Conservation (phyloP, 768 basidiomycete species). For the Collybia mongolica region DNA sequence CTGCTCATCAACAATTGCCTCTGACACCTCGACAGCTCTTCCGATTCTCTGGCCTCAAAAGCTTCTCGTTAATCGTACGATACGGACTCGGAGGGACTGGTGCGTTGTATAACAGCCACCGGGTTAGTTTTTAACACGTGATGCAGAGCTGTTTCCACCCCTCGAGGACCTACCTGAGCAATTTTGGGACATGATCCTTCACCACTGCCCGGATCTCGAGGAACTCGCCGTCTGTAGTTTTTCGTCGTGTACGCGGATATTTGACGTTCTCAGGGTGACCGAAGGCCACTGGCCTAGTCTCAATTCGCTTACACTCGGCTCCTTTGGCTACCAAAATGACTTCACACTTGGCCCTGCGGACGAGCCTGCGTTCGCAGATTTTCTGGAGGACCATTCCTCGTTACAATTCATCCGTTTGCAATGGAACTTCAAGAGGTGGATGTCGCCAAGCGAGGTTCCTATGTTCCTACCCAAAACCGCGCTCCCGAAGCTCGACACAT, state of each 20-base stretch:
- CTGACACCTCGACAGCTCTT: constrained; percentile 29
- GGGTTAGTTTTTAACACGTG: constrained; percentile 6
- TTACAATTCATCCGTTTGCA: constrained; percentile 43
- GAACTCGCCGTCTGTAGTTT: constrained; percentile 51
- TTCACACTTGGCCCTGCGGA: constrained; percentile 36
- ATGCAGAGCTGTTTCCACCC: constrained; percentile 34
- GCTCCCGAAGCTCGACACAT: constrained; percentile 36
- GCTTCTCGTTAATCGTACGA: constrained; percentile 46
- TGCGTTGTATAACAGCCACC: constrained; percentile 13
- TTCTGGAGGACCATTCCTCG: constrained; percentile 35
- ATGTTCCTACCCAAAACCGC: constrained; percentile 27
- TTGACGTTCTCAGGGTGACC: constrained; percentile 40
- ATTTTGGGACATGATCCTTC: constrained; percentile 49
- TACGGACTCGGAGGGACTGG: constrained; percentile 41
- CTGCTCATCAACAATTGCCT: background rate
- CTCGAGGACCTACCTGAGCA: constrained; percentile 36
- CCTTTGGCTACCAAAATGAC: constrained; percentile 48
- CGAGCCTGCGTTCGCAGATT: constrained; percentile 27
- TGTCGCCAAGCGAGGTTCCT: constrained; percentile 39
- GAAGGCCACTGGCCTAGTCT: constrained; percentile 39
- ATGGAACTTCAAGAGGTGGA: constrained; percentile 52
- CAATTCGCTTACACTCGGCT: constrained; percentile 44
- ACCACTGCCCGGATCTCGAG: constrained; percentile 44
- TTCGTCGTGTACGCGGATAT: constrained; percentile 43
- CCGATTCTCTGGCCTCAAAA: constrained; percentile 38